Base-by-base conservation (phyloP, 2,329 filamentous ascomycete genomes). In the Calonectria pseudoreteaudii region DNA sequence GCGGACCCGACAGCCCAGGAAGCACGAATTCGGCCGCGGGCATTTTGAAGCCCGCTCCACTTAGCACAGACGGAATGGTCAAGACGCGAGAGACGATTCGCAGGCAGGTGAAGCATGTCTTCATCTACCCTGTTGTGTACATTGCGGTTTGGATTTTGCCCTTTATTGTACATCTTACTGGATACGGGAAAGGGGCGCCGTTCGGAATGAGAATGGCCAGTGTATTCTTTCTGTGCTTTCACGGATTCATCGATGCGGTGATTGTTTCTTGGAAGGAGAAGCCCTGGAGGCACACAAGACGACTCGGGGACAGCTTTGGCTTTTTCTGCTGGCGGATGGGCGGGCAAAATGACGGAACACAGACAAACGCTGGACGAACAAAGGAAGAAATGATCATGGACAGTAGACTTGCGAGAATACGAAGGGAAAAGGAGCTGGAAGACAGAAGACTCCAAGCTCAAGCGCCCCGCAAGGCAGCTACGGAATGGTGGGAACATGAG, bases 61-160 rank as follows among this genome's bases (percentile, higher is more conserved):
- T 81, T 14, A 79, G 81, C 66, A 70, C 78, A 3, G 78, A 80
- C 0, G 81, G 80, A 5, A 82, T 86, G 56, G 74, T 81, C 26
- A 80, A 82, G 58, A 82, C 88, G 11, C 88, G 91, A 16, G 85
- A 88, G 20, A 90, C 89, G 72, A 92, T 94, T 72, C 89, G 90
- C 56, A 90, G 92, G 13, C 93, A 95, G 79, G 87, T 95, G 2
- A 90, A 93, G 38, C 89, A 93, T 36, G 87, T 95, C 23, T 95
- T 96, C 83, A 91, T 95, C 62, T 96, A 96, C 81, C 94, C 94
- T 0, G 81, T 93, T 23, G 89, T 94, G 5, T 96, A 96, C 83
- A 87, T 94, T 26, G 83, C 91, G 6, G 90, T 94, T 76, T 96
- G 94, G 94, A 84, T 93, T 4, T 84, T 94, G 10, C 94, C 94